Conservation (phyloP, 352 stramenopile species). For the Globisporangium cylindrosporum region DNA sequence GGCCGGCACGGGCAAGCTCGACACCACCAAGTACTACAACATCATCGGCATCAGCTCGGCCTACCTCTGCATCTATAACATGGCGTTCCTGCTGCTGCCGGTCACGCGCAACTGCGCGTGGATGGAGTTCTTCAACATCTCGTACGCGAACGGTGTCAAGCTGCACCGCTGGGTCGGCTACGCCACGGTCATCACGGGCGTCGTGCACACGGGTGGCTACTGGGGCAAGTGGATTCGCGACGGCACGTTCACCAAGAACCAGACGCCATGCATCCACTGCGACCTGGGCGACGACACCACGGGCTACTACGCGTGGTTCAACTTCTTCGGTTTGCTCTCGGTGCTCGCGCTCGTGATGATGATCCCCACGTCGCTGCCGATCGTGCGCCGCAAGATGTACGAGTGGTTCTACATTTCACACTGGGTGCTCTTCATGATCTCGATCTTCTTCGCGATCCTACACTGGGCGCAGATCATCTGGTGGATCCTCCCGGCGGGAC, state of each 20-base stretch:
- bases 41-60: slow-evolving; percentile 48
- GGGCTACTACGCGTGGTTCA: slow-evolving; percentile 63
- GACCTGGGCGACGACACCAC: slow-evolving; percentile 28
- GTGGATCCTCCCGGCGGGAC: slow-evolving; percentile 48
- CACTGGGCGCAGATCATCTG: slow-evolving; percentile 60
- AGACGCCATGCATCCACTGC: slow-evolving; percentile 49
- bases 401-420: slow-evolving; percentile 61
- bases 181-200: slow-evolving; percentile 44
- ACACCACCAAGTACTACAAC: slow-evolving; percentile 52
- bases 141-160: slow-evolving; percentile 55
- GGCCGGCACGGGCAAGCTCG: slow-evolving; percentile 27
- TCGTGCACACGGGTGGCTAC: slow-evolving; percentile 51
- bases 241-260: slow-evolving; percentile 39
- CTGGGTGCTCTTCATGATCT: slow-evolving; percentile 50
- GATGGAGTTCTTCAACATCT: slow-evolving; percentile 71
- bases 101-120: slow-evolving; percentile 57
- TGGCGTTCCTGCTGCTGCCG: slow-evolving; percentile 62
- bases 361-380: slow-evolving; percentile 49
- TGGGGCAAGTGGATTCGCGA: slow-evolving; percentile 45
- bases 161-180: slow-evolving; percentile 64
- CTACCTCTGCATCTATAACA: slow-evolving; percentile 70
- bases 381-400: slow-evolving; percentile 52
- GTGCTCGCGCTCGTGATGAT: slow-evolving; percentile 49
- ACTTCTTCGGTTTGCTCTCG: slow-evolving; percentile 53
- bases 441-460: slow-evolving; percentile 53